Conservation (phyloP, 768 basidiomycete genomes). For the Cyclocybe aegerita region DNA sequence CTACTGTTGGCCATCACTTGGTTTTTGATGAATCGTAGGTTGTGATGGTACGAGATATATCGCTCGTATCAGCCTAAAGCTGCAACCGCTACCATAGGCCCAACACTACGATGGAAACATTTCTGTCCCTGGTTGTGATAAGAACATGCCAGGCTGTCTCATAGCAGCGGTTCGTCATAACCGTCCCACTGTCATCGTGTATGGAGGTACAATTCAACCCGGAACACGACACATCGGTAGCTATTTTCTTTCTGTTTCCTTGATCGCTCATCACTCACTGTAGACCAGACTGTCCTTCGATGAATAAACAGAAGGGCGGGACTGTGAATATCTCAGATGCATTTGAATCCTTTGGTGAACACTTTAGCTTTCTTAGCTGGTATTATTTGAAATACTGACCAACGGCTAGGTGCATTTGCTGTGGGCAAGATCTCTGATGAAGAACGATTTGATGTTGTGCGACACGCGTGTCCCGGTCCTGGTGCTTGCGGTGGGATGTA, state of each 20-base stretch:
- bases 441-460: conserved; percentile 81
- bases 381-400: not conserved
- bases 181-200: conserved; percentile 84
- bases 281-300: conserved; percentile 66
- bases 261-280: too few relatives aligned
- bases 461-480: conserved; percentile 81
- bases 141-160: conserved; percentile 90
- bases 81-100: conserved; percentile 41
- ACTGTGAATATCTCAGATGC: conserved; percentile 82
- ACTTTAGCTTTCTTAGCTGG: not conserved
- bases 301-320: conserved; percentile 79
- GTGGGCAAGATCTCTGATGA: conserved; percentile 79
- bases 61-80: not conserved
- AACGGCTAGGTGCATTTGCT: conserved; percentile 61
- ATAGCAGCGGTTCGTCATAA: conserved; percentile 88
- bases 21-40: conserved; percentile 35
- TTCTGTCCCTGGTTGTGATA: conserved; percentile 85
- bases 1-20: not conserved
- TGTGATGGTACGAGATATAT: conserved; percentile 42
- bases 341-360: conserved; percentile 77
- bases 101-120: conserved; percentile 91
- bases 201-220: conserved; percentile 82
- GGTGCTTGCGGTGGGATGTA: conserved; percentile 91
- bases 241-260: too few relatives aligned
- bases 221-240: conserved; percentile 69